Percentiles rank a stretch among this genome's conserved stretches.
These are phyloP conservation scores for Linum lewisii DNA, from an alignment of 345 rosid genomes.

Conservation along the genomic window DNA sequence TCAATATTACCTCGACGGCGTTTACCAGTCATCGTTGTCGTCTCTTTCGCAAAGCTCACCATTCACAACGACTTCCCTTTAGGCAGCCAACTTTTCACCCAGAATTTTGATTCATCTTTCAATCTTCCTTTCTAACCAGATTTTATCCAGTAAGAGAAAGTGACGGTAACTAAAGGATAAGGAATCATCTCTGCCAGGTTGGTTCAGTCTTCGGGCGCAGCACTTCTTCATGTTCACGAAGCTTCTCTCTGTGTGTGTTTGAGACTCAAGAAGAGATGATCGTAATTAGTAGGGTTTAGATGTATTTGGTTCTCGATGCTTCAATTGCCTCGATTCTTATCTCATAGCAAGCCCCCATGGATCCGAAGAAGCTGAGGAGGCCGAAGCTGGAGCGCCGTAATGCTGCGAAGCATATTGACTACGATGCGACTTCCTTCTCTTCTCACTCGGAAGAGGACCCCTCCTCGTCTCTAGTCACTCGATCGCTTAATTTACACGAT, in stretches of 20 bases:
- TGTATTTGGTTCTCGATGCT: constrained; percentile 46
- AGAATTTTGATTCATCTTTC: neutral
- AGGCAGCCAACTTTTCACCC: neutral
- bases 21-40: constrained; percentile 22
- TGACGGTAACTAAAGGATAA: constrained; percentile 6
- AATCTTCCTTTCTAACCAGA: neutral
- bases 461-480: constrained; percentile 37
- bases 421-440: constrained; percentile 40
- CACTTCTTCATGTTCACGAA: no score
- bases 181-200: neutral
- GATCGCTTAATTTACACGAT: constrained; percentile 51
- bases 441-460: constrained; percentile 35
- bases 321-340: constrained; percentile 44
- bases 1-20: constrained; percentile 32
- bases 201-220: neutral
- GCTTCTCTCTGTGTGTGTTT: neutral
- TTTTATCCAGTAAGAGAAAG: constrained; percentile 24
- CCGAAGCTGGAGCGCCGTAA: constrained; percentile 54
- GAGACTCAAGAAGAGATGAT: neutral
- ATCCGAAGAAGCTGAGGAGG: constrained; percentile 22
- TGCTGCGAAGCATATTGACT: constrained; percentile 55
- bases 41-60: neutral
- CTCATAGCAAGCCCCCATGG: constrained; percentile 26
- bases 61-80: constrained; percentile 5
- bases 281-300: constrained; percentile 17